Conservation (phyloP, 345 rosid species). For the Arabidopsis arenosa region DNA sequence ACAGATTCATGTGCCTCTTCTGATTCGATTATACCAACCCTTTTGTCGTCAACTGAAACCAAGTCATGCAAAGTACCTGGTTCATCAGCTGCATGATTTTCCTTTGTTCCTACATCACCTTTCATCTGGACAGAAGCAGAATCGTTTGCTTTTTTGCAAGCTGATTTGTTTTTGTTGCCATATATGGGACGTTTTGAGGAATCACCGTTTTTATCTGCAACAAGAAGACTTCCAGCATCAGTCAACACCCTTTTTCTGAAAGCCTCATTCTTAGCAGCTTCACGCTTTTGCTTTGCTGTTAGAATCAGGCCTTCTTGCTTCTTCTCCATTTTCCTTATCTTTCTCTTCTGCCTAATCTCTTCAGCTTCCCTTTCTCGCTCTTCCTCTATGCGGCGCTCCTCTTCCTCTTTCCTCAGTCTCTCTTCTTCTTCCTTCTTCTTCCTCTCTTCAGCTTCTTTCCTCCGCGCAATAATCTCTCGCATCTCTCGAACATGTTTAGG, state of each 20-base stretch:
- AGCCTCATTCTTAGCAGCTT: conserved; percentile 80
- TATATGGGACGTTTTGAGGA: conserved; percentile 81
- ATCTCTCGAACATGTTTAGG: conserved; percentile 93
- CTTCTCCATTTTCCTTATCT: conserved; percentile 87
- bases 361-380: conserved; percentile 87
- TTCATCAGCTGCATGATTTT: conserved; percentile 51
- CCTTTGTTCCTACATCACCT: conserved; percentile 53
- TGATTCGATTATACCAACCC: conserved; percentile 53
- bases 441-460: conserved; percentile 78
- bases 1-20: conserved; percentile 57
- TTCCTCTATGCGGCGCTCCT: conserved; percentile 75
- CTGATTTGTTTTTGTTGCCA: conserved; percentile 71
- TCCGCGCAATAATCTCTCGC: conserved; percentile 85
- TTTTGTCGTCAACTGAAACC: conserved; percentile 52
- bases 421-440: conserved; percentile 87
- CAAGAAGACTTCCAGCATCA: conserved; percentile 50
- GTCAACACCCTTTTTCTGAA: conserved; percentile 76
- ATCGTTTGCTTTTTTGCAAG: conserved; percentile 62
- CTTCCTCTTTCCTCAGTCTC: conserved; percentile 82
- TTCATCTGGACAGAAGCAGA: conserved; percentile 53
- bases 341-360: conserved; percentile 83
- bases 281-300: conserved; percentile 86
- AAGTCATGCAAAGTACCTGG: conserved; percentile 47
- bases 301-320: conserved; percentile 83
- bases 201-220: conserved; percentile 57